Conservation (phyloP, 1,284 basidiomycete species). For the Moesziomyces antarcticus region DNA sequence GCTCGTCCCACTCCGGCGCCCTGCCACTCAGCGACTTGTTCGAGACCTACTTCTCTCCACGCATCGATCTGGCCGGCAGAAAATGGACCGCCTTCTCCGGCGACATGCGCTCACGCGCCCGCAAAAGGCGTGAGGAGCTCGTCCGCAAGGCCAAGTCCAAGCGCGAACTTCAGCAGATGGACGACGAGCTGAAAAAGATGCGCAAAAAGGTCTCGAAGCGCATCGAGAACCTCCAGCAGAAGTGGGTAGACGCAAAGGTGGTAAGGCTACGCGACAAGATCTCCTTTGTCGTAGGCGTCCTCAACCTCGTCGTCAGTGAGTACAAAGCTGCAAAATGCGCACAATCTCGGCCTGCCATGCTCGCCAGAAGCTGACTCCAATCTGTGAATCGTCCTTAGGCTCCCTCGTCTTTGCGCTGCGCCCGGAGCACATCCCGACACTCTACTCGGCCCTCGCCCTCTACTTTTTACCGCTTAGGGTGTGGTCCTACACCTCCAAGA, state of each 20-base stretch:
- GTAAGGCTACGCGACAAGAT: slow-evolving; percentile 73
- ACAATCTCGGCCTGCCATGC: background rate
- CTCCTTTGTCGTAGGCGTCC: slow-evolving; percentile 90
- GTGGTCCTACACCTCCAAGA: slow-evolving; percentile 74
- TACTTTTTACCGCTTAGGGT: slow-evolving; percentile 83
- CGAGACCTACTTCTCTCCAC: slow-evolving; percentile 89
- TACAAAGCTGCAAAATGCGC: background rate
- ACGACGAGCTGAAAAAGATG: slow-evolving; percentile 83
- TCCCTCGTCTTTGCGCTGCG: slow-evolving; percentile 83
- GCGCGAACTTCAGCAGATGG: slow-evolving; percentile 74
- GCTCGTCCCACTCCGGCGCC: slow-evolving; percentile 12
- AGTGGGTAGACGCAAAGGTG: slow-evolving; percentile 89
- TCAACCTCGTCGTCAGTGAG: slow-evolving; percentile 41
- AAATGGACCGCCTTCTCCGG: slow-evolving; percentile 86
- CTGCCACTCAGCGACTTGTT: slow-evolving; percentile 65
- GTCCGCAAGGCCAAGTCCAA: slow-evolving; percentile 75
- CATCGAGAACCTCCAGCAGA: slow-evolving; percentile 77
- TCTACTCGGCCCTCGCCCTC: slow-evolving; percentile 79
- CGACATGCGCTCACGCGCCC: slow-evolving; percentile 77
- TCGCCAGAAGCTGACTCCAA: background rate
- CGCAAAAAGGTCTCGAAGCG: slow-evolving; percentile 79
- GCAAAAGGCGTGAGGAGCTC: slow-evolving; percentile 74
- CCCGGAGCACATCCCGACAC: slow-evolving; percentile 79
- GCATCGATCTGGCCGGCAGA: slow-evolving; percentile 87
- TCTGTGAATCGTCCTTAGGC: slow-evolving; percentile 57